Evolutionary conservation across 2,329 filamentous ascomycete species (phyloP).

Genomic region (Phoma sp.): DNA sequence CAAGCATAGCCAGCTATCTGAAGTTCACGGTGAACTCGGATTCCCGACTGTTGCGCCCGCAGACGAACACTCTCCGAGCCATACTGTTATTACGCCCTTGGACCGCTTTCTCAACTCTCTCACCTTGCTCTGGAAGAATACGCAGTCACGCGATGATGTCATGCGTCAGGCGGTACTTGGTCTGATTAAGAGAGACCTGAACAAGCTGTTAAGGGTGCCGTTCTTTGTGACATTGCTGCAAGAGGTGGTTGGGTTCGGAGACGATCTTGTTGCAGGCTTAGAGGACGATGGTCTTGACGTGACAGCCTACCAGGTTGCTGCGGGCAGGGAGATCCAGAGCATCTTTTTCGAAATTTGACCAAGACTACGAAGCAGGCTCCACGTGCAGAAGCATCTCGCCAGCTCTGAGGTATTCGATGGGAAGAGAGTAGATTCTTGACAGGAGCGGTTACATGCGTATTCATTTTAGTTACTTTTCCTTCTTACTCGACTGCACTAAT

Average conservation of each 20-base stretch:
- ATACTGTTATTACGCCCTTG: neutral
- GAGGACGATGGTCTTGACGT: conserved; percentile 29
- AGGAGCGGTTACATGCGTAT: too few relatives aligned
- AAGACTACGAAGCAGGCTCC: too few relatives aligned
- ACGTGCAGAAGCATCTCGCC: too few relatives aligned
- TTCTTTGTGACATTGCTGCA: conserved; percentile 26
- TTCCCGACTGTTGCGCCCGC: neutral
- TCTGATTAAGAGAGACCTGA: conserved; percentile 24
- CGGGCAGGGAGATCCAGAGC: neutral
- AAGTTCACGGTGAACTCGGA: neutral
- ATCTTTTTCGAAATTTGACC: neutral
- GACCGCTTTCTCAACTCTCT: conserved; percentile 30
- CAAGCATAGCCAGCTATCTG: neutral
- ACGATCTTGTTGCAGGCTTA: conserved; percentile 24
- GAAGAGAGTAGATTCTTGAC: too few relatives aligned
- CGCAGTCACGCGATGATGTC: conserved; percentile 15
- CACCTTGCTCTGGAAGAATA: conserved; percentile 32
- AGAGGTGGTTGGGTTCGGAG: conserved; percentile 20
- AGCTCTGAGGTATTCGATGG: too few relatives aligned
- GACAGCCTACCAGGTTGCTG: conserved; percentile 5
- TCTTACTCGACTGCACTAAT: too few relatives aligned
- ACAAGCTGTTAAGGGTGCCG: conserved; percentile 15
- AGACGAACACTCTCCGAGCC: neutral
- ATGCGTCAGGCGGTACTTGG: conserved; percentile 25
- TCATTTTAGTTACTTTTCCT: too few relatives aligned